Evolutionary conservation across 129 eudicot species (phyloP).

Genomic region (Lactuca saligna): DNA sequence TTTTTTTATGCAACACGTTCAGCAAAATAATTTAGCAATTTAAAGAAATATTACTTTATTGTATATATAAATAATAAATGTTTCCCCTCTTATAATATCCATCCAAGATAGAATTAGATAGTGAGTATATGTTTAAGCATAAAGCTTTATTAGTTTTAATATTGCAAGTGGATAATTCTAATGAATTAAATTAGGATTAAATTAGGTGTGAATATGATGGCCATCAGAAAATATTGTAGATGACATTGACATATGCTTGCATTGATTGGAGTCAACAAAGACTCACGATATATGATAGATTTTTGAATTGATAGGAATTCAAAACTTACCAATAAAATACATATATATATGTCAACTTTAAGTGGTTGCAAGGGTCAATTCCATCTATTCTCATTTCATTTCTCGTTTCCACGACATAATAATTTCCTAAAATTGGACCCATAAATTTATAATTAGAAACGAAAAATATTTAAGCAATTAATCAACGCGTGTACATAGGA

Average conservation of each 20-base stretch:
- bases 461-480: neutral
- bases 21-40: too few species aligned
- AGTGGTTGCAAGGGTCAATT: constrained; percentile 21
- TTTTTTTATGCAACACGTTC: neutral
- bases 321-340: constrained; percentile 1
- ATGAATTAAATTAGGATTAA: constrained; percentile 6
- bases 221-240: constrained; percentile 24
- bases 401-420: constrained; percentile 8
- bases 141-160: constrained; percentile 11
- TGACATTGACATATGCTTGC: constrained; percentile 34
- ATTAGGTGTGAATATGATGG: constrained; percentile 30
- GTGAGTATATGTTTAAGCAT: constrained; percentile 24
- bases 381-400: neutral
- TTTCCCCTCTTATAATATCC: constrained; percentile 2
- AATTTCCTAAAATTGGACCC: neutral
- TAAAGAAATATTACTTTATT: neutral
- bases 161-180: constrained; percentile 34
- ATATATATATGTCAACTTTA: constrained; percentile 13
- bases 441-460: neutral
- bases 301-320: neutral
- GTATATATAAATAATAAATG: neutral
- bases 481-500: neutral
- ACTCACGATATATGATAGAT: constrained; percentile 29
- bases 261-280: constrained; percentile 40
- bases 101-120: constrained; percentile 19